These are phyloP conservation scores for Mycothermus thermophilus DNA, from an alignment of 495 filamentous ascomycete species.

Conservation along the genomic window DNA sequence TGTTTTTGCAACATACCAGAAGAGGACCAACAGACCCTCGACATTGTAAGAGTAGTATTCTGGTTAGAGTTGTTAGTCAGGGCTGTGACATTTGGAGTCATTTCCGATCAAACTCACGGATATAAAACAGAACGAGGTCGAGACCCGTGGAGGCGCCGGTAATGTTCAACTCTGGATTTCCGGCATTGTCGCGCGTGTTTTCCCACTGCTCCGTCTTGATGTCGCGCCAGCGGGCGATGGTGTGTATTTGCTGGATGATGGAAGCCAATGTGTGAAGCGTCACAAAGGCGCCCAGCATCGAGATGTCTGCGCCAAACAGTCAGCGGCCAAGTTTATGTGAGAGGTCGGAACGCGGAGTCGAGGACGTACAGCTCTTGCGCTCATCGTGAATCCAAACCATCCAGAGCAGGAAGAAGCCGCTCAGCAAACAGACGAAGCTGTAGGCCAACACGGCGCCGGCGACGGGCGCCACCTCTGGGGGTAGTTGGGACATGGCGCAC, in stretches of 20 bases:
- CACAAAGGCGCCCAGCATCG: conserved; percentile 26
- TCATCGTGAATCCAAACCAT: conserved; percentile 32
- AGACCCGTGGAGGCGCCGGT: conserved; percentile 29
- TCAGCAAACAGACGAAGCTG: conserved; percentile 26
- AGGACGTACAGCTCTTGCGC: conserved; percentile 34
- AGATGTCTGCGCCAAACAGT: conserved; percentile 22
- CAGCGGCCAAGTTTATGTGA: background rate
- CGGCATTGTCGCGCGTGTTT: conserved; percentile 21
- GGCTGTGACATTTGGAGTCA: background rate
- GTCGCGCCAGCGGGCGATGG: conserved; percentile 26
- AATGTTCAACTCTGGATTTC: conserved; percentile 31
- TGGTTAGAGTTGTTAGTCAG: conserved; percentile 8
- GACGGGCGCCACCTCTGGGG: conserved; percentile 23
- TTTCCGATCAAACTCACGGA: conserved; percentile 19
- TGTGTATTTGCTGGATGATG: conserved; percentile 34
- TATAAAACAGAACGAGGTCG: conserved; percentile 34
- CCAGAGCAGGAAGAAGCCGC: conserved; percentile 24
- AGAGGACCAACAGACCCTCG: conserved; percentile 31
- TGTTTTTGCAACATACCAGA: too few relatives aligned
- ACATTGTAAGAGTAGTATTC: conserved; percentile 39
- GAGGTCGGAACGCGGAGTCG: background rate
- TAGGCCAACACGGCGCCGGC: conserved; percentile 28
- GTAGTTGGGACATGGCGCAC: conserved; percentile 27
- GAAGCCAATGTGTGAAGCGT: conserved; percentile 27
- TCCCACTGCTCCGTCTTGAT: conserved; percentile 30